Base-by-base conservation (phyloP, 306 rosid species). In the Carpinus fangiana region DNA sequence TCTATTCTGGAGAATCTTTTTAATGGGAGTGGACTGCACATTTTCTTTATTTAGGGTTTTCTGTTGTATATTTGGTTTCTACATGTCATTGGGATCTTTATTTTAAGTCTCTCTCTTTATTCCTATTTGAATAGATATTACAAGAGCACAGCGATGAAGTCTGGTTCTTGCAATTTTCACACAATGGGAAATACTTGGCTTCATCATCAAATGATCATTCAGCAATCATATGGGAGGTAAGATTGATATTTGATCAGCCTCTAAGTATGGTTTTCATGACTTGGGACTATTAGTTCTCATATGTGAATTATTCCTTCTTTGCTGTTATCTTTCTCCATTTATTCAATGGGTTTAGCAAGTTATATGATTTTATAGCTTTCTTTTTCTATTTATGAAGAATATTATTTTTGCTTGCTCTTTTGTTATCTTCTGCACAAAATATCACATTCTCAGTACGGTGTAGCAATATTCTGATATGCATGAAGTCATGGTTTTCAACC, bases 141-240 rank as follows among this genome's bases (percentile, higher is more conserved):
- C 93, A 90, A 66, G 91, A 80, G 70, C 99, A 96, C 82, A 85
- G 71, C 56, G 96, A 91, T 80, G 99, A 96, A 83, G 93, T 96
- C 62, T 96, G 97, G 99, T 91, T 87, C 82, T 87, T 96, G 84
- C 89, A 91, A 82, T 96, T 96, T 91, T 96, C 99, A 50, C 96
- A 93, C 75, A 78, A 90, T 75, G 98, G 99, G 57, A 90, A 90
- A 64, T 91, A 89, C 89, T 86, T 96, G 80, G 99, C 99, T 76
- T 93, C 99, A 72, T 89, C 99, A 52, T 96, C 99, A 72, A 90
- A 86, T 51, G 98, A 95, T 81, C 88, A 72, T 79, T 85, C 96
- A 74, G 90, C 97, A 66, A 90, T 95, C 64, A 90, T 95, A 85
- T 95, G 98, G 98, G 98, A 92, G 98, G 98, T 95, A 87, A 85